Conservation (phyloP, 345 rosid genomes). For the Hypericum androsaemum region DNA sequence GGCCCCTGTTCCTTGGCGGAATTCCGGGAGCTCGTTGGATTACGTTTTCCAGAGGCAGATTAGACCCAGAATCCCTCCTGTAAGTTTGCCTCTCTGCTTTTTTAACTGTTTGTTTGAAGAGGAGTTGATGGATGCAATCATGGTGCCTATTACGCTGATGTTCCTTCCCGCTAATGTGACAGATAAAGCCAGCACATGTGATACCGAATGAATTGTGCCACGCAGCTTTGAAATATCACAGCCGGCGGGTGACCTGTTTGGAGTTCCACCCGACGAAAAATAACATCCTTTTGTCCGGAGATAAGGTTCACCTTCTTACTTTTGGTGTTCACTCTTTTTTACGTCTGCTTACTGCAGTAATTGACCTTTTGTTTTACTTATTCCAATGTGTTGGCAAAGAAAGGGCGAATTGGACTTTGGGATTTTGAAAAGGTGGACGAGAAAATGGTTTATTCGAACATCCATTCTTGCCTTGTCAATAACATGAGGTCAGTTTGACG, state of each 20-base stretch:
- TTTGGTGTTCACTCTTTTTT: neutral
- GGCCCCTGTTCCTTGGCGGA: constrained; percentile 46
- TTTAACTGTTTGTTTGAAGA: neutral
- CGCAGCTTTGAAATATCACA: constrained; percentile 86
- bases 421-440: constrained; percentile 82
- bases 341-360: neutral
- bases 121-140: too few relatives aligned
- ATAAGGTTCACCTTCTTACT: constrained; percentile 44
- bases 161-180: constrained; percentile 6
- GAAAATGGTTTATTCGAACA: constrained; percentile 70
- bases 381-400: constrained; percentile 36
- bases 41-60: constrained; percentile 77
- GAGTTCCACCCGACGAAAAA: constrained; percentile 90
- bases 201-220: constrained; percentile 82
- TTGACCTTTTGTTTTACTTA: neutral
- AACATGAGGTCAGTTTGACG: constrained; percentile 52
- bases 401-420: constrained; percentile 98
- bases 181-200: constrained; percentile 66
- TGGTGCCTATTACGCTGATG: too few relatives aligned
- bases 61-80: constrained; percentile 39
- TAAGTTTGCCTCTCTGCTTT: constrained; percentile 14
- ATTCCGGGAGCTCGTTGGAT: constrained; percentile 41
- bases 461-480: constrained; percentile 77
- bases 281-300: constrained; percentile 84
- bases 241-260: constrained; percentile 85